Evolutionary conservation across 192 early-diverging fungal genomes (phyloP), one percentile per base, ranked within the genome.

Genomic region (Thamnidium elegans): DNA sequence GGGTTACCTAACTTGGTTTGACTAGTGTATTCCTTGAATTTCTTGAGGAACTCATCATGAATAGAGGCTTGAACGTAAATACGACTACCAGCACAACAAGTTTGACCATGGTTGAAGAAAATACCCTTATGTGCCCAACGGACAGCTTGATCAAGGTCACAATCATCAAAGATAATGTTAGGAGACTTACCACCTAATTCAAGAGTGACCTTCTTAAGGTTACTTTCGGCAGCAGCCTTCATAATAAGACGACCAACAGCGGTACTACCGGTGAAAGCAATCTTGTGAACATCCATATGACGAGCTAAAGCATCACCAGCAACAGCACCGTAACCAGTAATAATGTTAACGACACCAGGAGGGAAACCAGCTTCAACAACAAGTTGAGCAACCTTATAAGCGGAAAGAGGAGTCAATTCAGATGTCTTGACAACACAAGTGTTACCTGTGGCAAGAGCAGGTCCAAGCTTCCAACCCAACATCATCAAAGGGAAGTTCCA

Each of bases 131-230:
- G 73, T n/a, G 85, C 74, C 50, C 85, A 88, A 52, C 76, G 72
- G 23, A 93, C 80, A 3, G 90, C 88, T 56, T 88, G 71, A 23
- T 92, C 87, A n/a, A 92, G 59, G 71, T 92, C 79, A 32, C 85
- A 82, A 79, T 94, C 92, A 23, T 70, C 84, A 76, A 92, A 91
- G 46, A 94, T 81, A 21, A 91, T 76, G 69, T 83, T 82, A n/a
- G 92, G 90, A 44, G 89, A 91, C 76, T 96, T 96, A 39, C 94
- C 94, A 55, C 89, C 93, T 0, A 96, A 84, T 79, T 96, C 94
- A n/a, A 96, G 72, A 0, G 86, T 87, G 36, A 92, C 78, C 42
- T 88, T 85, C 78, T 94, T 94, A 62, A 89, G 76, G 36, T 84
- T 82, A 61, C 75, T 77, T 34, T 77, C 79, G 4, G 89, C 84